These are phyloP conservation scores for Claviceps paspali DNA, from an alignment of 2,329 filamentous ascomycete species.

Conservation along the genomic window DNA sequence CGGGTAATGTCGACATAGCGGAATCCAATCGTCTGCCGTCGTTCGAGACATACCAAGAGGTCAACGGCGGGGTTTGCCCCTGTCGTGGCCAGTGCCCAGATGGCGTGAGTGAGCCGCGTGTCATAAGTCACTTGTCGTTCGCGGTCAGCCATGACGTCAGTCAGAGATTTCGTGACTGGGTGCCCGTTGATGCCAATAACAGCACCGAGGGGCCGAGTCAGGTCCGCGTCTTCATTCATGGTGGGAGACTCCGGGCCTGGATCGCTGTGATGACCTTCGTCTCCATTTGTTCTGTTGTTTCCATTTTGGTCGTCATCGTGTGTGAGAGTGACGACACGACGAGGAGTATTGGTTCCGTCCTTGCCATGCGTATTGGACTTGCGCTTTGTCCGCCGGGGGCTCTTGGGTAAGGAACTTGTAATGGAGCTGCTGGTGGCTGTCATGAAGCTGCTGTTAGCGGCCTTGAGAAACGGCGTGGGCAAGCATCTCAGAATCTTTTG, in stretches of 20 bases:
- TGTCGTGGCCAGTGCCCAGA: constrained; percentile 84
- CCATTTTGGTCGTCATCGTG: constrained; percentile 36
- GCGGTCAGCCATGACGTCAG: constrained; percentile 49
- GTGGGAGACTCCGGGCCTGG: constrained; percentile 11
- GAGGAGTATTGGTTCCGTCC: constrained; percentile 21
- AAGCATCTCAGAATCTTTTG: constrained; percentile 83
- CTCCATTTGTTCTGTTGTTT: constrained; percentile 13
- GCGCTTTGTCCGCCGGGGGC: constrained; percentile 43
- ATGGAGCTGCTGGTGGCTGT: constrained; percentile 77
- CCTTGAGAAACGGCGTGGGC: constrained; percentile 80
- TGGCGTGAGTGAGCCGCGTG: constrained; percentile 72
- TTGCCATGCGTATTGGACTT: constrained; percentile 29
- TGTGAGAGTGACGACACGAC: constrained; percentile 20
- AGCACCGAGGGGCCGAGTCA: constrained; percentile 21
- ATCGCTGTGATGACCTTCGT: constrained; percentile 11
- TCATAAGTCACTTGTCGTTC: constrained; percentile 68
- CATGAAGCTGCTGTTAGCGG: constrained; percentile 93
- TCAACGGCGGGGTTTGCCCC: constrained; percentile 91
- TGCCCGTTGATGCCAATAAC: constrained; percentile 10
- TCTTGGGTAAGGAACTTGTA: constrained; percentile 60
- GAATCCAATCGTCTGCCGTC: constrained; percentile 84
- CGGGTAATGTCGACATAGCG: constrained; percentile 92
- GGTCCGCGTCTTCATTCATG: constrained; percentile 34
- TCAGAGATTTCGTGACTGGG: constrained; percentile 34
- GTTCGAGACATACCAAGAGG: constrained; percentile 79